Evolutionary conservation across 306 rosid genomes (phyloP), one percentile per base, ranked within the genome.

Genomic region (Alnus glutinosa): DNA sequence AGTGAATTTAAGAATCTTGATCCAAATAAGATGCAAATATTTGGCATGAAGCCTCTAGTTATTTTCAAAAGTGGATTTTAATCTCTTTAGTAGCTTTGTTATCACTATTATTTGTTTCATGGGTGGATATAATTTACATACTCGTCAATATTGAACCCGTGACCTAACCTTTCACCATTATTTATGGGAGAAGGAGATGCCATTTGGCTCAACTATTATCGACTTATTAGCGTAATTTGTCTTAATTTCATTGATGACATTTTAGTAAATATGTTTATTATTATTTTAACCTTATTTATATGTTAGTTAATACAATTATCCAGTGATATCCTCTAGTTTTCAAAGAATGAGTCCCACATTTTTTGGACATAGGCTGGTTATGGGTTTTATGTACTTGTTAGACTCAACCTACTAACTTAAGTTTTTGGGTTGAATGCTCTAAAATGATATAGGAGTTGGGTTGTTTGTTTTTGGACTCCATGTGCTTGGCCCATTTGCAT

Each of bases 231-330:
- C 7, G 30, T 67, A 67, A 67, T 39, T 36, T 67, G 49, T 10
- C 30, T 42, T 18, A 37, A 67, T 64, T 36, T 36, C 46, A 36
- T 64, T 7, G 70, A 64, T 36, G 42, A 57, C 30, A 36, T 18
- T 62, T 74, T 9, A 34, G 70, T 75, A 44, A 71, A 55, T 64
- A 80, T 74, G 75, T 80, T 75, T 71, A 66, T 79, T 59, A 46
- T 79, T 42, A 18, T 68, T 54, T 44, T 66, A 39, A 36, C 80
- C 70, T 52, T 49, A 68, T 74, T 49, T 75, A 73, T 54, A 44
- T 62, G 13, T 68, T 23, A 79, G 49, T 73, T 23, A 79, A 48
- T 73, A 46, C 69, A 76, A 62, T 71, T 52, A 52, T 52, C 14
- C 12, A 13, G 37, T 36, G 47, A 37, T 39, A 66, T 66, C 50